Conservation (phyloP, 2,329 filamentous ascomycete species). For the Fusarium nurragi region DNA sequence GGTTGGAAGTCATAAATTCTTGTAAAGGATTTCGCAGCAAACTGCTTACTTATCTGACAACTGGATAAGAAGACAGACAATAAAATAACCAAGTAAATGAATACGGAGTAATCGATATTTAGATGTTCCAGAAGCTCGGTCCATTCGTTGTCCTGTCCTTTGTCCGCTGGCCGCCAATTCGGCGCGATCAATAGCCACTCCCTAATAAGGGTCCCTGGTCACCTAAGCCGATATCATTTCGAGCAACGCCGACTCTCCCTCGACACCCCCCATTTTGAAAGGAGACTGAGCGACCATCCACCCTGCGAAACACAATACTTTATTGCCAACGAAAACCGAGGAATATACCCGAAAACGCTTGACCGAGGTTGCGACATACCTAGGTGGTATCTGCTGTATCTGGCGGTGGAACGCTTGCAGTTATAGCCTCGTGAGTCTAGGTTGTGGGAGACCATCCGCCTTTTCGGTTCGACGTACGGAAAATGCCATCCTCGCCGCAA, state of each 20-base stretch:
- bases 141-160: conserved; percentile 17
- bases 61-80: no score
- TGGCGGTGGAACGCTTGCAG: conserved; percentile 30
- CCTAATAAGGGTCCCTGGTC: conserved; percentile 40
- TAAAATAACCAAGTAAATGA: neutral
- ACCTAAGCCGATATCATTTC: conserved; percentile 40
- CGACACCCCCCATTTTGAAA: conserved; percentile 34
- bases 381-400: conserved; percentile 14
- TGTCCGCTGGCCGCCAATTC: conserved; percentile 30
- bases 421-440: conserved; percentile 23
- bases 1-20: conserved; percentile 10
- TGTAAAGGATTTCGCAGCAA: conserved; percentile 1
- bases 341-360: neutral
- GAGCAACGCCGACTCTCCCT: conserved; percentile 35
- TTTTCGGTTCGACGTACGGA: conserved; percentile 24
- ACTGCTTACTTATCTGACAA: conserved; percentile 2
- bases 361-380: neutral
- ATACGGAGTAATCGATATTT: neutral
- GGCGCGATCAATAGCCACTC: conserved; percentile 35
- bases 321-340: neutral
- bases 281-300: conserved; percentile 25
- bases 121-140: conserved; percentile 12
- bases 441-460: conserved; percentile 21
- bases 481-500: conserved; percentile 56
- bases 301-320: conserved; percentile 12